Conservation (phyloP, 192 early-diverging fungal genomes). For the Lobosporangium transversale region DNA sequence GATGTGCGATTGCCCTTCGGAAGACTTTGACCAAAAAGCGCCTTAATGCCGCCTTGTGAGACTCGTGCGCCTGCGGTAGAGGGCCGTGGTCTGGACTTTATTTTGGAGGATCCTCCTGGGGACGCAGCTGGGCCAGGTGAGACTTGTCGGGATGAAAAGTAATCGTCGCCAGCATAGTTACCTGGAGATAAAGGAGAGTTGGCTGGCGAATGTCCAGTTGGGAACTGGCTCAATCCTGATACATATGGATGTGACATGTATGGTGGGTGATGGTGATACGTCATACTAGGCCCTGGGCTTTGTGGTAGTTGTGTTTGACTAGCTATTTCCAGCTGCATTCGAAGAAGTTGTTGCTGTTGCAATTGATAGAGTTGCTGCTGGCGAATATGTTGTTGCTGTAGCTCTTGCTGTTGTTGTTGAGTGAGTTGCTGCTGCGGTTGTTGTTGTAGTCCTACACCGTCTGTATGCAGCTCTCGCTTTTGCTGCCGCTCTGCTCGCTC, state of each 20-base stretch:
- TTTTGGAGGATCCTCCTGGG: slow-evolving; percentile 40
- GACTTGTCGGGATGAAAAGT: slow-evolving; percentile 26
- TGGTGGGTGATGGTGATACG: background rate
- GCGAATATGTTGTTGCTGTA: slow-evolving; percentile 16
- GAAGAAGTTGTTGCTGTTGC: slow-evolving; percentile 37
- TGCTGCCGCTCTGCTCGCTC: slow-evolving; percentile 44
- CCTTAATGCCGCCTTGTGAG: slow-evolving; percentile 49
- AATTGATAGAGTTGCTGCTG: slow-evolving; percentile 31
- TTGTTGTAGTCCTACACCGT: background rate
- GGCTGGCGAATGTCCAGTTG: slow-evolving; percentile 30
- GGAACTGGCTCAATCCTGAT: slow-evolving; percentile 24
- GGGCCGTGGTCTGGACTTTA: slow-evolving; percentile 40
- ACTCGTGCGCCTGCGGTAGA: slow-evolving; percentile 12
- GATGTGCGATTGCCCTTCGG: slow-evolving; percentile 38
- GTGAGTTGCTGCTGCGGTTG: slow-evolving; percentile 13
- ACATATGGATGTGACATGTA: slow-evolving; percentile 31
- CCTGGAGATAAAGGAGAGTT: slow-evolving; percentile 39
- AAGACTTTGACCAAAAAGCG: slow-evolving; percentile 32
- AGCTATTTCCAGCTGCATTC: slow-evolving; percentile 33
- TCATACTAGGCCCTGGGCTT: slow-evolving; percentile 21
- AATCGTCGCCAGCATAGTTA: slow-evolving; percentile 44
- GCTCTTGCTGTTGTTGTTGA: slow-evolving; percentile 17
- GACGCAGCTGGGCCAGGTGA: slow-evolving; percentile 34
- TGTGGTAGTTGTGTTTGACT: slow-evolving; percentile 39
- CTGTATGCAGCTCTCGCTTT: slow-evolving; percentile 16